Conservation (phyloP, 306 rosid species). For the Astragalus glycyphyllos region DNA sequence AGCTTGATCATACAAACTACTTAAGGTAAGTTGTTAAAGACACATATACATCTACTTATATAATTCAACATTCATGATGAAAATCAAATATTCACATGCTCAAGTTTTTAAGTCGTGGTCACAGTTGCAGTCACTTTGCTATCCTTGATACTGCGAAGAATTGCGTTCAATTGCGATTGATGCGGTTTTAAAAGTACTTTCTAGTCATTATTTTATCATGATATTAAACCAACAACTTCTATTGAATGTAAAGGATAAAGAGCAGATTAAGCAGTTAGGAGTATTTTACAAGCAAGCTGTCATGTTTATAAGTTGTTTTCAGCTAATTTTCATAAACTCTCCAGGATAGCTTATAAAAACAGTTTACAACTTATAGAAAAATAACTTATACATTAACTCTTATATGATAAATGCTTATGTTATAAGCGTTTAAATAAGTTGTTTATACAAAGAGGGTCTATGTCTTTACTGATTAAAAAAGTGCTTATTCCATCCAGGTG, state of each 20-base stretch:
- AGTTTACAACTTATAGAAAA: no score
- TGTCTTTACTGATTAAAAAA: neutral
- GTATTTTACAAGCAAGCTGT: neutral
- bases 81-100: constrained; percentile 9
- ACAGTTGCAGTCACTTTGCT: no score
- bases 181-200: neutral
- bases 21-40: constrained; percentile 52
- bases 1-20: constrained; percentile 75
- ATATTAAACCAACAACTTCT: constrained; percentile 1
- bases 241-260: constrained; percentile 4
- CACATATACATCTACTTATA: constrained; percentile 1
- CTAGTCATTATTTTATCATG: constrained; percentile 13
- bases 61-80: neutral
- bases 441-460: no score
- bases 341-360: no score
- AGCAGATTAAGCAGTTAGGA: neutral
- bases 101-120: no score
- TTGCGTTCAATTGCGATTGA: no score
- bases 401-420: no score
- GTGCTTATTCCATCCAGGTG: constrained; percentile 53
- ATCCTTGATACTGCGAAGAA: no score
- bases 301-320: no score
- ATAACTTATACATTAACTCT: no score
- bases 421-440: no score
- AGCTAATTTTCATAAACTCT: no score